Percentiles rank a stretch among this genome's conserved stretches.
Evolutionary conservation across 2,329 filamentous ascomycete species (phyloP).

Genomic region (Xylariaceae sp.): DNA sequence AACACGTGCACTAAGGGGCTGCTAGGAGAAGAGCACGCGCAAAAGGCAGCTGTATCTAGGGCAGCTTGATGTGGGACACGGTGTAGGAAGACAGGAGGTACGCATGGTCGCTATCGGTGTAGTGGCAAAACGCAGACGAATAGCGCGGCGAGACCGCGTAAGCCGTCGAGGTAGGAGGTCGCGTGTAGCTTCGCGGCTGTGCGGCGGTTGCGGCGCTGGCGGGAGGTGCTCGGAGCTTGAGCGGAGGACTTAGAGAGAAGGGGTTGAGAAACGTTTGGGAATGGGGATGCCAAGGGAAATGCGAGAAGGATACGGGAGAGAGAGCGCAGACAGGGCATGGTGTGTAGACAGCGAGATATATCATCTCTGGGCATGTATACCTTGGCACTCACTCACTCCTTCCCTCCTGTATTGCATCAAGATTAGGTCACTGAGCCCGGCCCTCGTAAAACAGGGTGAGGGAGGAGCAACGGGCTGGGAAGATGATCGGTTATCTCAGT

Average conservation of each 20-base stretch:
- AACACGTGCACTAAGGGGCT: conserved; percentile 58
- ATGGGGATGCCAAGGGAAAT: neutral
- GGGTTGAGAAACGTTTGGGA: neutral
- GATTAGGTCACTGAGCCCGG: too few species aligned
- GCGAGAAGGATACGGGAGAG: conserved; percentile 2
- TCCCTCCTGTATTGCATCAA: too few species aligned
- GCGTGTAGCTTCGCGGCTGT: conserved; percentile 39
- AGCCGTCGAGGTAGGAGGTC: conserved; percentile 56
- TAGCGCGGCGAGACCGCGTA: conserved; percentile 56
- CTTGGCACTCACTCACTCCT: too few species aligned
- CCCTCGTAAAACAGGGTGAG: too few species aligned
- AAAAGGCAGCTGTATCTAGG: conserved; percentile 51
- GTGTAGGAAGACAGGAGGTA: conserved; percentile 45
- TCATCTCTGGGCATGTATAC: too few species aligned
- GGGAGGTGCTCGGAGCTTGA: neutral
- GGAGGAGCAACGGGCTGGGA: too few species aligned
- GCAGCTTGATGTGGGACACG: conserved; percentile 28
- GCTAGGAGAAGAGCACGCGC: conserved; percentile 50
- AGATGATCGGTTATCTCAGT: too few species aligned
- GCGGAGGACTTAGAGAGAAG: too few species aligned
- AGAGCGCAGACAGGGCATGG: neutral
- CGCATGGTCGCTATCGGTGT: conserved; percentile 49
- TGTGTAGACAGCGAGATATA: too few species aligned
- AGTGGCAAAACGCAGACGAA: conserved; percentile 56
- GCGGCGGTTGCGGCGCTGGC: too few species aligned